These are phyloP conservation scores for Cryptococcus wingfieldii DNA, from an alignment of 1,284 basidiomycete species.

Conservation along the genomic window DNA sequence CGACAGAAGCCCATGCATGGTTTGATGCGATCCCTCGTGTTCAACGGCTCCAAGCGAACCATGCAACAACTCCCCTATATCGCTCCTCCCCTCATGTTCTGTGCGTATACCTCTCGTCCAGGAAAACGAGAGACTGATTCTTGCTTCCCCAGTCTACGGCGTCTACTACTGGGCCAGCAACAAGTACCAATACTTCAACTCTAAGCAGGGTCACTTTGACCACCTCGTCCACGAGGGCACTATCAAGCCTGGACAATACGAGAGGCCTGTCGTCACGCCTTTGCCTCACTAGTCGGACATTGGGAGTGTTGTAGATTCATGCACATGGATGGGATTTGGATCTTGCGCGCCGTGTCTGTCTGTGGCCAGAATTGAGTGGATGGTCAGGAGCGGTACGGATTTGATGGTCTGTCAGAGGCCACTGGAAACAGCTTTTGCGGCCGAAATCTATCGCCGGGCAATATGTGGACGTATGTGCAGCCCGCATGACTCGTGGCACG, in stretches of 20 bases:
- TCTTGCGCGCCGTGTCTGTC: background rate
- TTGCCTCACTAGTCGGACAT: constrained; percentile 7
- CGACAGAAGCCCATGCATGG: constrained; percentile 69
- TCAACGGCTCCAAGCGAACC: constrained; percentile 80
- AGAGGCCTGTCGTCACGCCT: constrained; percentile 14
- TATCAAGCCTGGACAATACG: constrained; percentile 20
- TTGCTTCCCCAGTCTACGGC: constrained; percentile 61
- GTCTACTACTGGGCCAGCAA: constrained; percentile 76
- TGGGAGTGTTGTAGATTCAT: background rate
- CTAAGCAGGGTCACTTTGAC: constrained; percentile 48
- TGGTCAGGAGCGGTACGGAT: too few species aligned
- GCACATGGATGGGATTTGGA: background rate
- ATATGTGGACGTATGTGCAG: too few species aligned
- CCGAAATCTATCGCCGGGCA: too few species aligned
- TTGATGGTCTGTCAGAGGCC: too few species aligned
- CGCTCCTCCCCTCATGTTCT: constrained; percentile 68
- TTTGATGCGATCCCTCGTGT: constrained; percentile 69
- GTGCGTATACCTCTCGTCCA: constrained; percentile 54
- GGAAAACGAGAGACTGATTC: background rate
- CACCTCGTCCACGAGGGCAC: constrained; percentile 14
- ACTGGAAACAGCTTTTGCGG: too few species aligned
- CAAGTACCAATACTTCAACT: constrained; percentile 47
- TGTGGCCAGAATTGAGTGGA: too few species aligned
- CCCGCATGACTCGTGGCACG: too few species aligned
- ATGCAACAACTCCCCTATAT: constrained; percentile 74